phyloP scores from a whole-genome alignment of 2,329 filamentous ascomycete genomes.

The Cadophora malorum region DNA sequence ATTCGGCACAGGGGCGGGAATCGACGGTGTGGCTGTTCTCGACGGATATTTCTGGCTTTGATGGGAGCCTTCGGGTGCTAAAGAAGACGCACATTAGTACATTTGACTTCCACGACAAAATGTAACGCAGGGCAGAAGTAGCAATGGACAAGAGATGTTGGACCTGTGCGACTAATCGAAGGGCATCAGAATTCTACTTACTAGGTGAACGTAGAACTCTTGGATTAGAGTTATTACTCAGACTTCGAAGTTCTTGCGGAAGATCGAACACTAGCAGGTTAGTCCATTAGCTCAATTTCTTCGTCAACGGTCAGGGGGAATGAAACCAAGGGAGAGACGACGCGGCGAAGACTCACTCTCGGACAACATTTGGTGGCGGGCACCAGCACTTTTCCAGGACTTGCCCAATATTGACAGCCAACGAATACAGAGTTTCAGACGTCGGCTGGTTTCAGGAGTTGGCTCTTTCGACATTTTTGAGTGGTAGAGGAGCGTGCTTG shows the following conservation, averaged over 20 bases:
- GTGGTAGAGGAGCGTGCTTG: constrained; percentile 41
- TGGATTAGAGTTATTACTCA: constrained; percentile 24
- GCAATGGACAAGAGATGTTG: too few species aligned
- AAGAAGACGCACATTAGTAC: neutral
- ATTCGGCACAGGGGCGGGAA: constrained; percentile 1
- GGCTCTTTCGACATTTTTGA: constrained; percentile 30
- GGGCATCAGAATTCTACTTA: neutral
- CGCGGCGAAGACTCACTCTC: constrained; percentile 36
- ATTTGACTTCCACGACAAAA: neutral
- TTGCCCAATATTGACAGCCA: constrained; percentile 44
- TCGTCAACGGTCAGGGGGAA: neutral
- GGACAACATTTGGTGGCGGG: constrained; percentile 40
- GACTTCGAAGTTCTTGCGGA: constrained; percentile 28
- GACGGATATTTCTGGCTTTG: neutral
- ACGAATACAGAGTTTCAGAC: constrained; percentile 41
- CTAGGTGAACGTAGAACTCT: neutral
- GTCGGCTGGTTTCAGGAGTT: constrained; percentile 32
- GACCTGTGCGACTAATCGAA: neutral
- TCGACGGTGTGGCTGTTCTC: neutral
- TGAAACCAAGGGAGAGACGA: too few species aligned
- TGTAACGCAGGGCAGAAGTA: too few species aligned
- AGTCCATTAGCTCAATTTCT: neutral
- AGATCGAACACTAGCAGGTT: constrained; percentile 32
- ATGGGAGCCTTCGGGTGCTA: constrained; percentile 6
- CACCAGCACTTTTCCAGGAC: constrained; percentile 44